Base-by-base conservation (phyloP, 345 rosid genomes). In the Citrus cavaleriei region DNA sequence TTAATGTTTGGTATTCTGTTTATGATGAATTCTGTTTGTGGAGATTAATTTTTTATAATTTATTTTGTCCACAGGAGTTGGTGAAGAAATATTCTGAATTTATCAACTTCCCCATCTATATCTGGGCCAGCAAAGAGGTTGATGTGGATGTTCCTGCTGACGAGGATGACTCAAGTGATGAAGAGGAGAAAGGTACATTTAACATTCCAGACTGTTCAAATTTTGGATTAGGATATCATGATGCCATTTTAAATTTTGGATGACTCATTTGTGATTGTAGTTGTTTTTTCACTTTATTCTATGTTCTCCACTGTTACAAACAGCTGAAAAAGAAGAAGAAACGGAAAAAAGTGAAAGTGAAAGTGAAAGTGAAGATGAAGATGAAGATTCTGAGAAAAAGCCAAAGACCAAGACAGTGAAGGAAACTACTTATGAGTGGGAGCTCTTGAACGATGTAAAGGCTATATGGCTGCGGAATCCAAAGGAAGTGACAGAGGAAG, bases 401-500 rank as follows among this genome's bases (percentile, higher is more conserved):
- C 94, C 86, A 18, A 92, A 93, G 86, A 89, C 93, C 51, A 95
- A 93, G 82, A 95, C 80, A 37, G 85, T 90, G 79, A 96, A 90
- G 88, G 99, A 96, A 86, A 96, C 94, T 54, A 81, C 86, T 71
- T 75, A 78, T 81, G 99, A 94, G 70, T 94, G 99, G 99, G 99
- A 94, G 83, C 92, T 90, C 84, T 80, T 94, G 79, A 94, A 96
- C 84, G 98, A 96, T 88, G 94, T 94, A 42, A 96, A 96, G 82
- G 99, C 99, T 79, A 93, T 96, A 84, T 96, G 99, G 98, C 74
- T 96, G 86, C 87, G 99, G 71, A 94, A 81, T 89, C 99, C 99
- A 8, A 96, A 91, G 85, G 99, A 96, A 42, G 97, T 94, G 88
- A 90, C 99, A 0, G 97, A 92, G 4, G 97, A 96, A 81, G 97